phyloP scores from a whole-genome alignment of 2,329 filamentous ascomycete species.

The Zymoseptoria crescenta region DNA sequence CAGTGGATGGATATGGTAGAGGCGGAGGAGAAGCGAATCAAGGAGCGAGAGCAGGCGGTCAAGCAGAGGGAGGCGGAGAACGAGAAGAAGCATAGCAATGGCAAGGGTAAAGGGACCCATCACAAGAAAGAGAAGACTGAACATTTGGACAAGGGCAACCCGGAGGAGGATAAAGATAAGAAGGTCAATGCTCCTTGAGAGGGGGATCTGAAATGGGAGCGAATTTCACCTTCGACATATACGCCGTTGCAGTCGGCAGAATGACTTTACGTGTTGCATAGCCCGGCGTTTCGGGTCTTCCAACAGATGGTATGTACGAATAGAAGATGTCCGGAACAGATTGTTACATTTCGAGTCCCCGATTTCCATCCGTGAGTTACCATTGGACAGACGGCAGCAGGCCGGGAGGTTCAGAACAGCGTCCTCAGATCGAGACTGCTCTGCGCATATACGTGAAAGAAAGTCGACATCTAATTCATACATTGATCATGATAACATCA shows the following conservation, averaged over 20 bases:
- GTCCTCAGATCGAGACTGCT: not conserved
- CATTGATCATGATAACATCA: not conserved
- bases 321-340: not conserved
- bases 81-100: constrained; percentile 11
- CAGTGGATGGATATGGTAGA: constrained; percentile 91
- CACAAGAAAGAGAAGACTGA: constrained; percentile 6
- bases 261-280: not conserved
- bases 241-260: not conserved
- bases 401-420: not conserved
- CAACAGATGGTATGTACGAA: not conserved
- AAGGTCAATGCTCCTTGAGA: constrained; percentile 17
- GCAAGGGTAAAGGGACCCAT: not conserved
- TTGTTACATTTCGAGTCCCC: too few relatives aligned
- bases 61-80: constrained; percentile 20
- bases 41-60: constrained; percentile 41
- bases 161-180: constrained; percentile 16
- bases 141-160: constrained; percentile 15
- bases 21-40: constrained; percentile 60
- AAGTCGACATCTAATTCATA: not conserved
- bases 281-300: not conserved
- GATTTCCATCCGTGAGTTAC: too few relatives aligned
- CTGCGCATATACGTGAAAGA: not conserved
- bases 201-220: not conserved
- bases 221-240: not conserved
- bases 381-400: not conserved